These are phyloP conservation scores for Tilletia walkeri DNA, from an alignment of 1,284 basidiomycete species.

Conservation along the genomic window DNA sequence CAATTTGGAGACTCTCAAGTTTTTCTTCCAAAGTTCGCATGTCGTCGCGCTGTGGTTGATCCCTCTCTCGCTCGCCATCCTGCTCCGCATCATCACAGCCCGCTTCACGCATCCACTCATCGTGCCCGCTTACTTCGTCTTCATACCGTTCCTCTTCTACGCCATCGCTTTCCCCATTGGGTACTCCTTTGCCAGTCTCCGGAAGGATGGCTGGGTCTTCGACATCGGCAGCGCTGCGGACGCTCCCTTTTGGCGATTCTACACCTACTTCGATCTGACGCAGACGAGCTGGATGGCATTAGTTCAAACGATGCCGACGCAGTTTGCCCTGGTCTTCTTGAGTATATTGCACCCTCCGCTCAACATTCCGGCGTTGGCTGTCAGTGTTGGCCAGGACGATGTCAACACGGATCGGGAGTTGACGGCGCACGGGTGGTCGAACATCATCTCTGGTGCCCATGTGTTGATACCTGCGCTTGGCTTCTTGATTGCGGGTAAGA, in stretches of 20 bases:
- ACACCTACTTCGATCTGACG: conserved; percentile 53
- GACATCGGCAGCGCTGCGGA: conserved; percentile 63
- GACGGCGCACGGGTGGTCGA: conserved; percentile 87
- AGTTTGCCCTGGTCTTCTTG: conserved; percentile 70
- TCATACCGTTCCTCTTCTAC: conserved; percentile 83
- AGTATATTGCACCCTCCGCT: conserved; percentile 80
- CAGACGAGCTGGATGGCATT: conserved; percentile 51
- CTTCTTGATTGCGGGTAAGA: conserved; percentile 10
- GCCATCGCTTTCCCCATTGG: conserved; percentile 62
- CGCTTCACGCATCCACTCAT: conserved; percentile 82
- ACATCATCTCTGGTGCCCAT: conserved; percentile 69
- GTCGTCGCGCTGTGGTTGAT: conserved; percentile 72
- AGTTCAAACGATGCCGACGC: conserved; percentile 57
- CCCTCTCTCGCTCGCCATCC: conserved; percentile 73
- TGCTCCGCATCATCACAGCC: conserved; percentile 77
- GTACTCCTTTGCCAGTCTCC: conserved; percentile 66
- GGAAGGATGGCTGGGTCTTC: conserved; percentile 82
- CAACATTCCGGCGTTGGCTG: conserved; percentile 79
- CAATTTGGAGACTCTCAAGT: conserved; percentile 66
- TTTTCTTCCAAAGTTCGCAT: conserved; percentile 58
- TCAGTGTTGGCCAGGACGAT: conserved; percentile 83
- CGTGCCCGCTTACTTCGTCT: conserved; percentile 82
- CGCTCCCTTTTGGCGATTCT: conserved; percentile 53
- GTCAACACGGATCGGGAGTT: conserved; percentile 91
- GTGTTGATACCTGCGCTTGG: not conserved